A percentile compares a stretch with the other conserved stretches of the same genome.
Evolutionary conservation across 2,329 filamentous ascomycete species (phyloP).

Genomic region (Aspergillus phoenicis): DNA sequence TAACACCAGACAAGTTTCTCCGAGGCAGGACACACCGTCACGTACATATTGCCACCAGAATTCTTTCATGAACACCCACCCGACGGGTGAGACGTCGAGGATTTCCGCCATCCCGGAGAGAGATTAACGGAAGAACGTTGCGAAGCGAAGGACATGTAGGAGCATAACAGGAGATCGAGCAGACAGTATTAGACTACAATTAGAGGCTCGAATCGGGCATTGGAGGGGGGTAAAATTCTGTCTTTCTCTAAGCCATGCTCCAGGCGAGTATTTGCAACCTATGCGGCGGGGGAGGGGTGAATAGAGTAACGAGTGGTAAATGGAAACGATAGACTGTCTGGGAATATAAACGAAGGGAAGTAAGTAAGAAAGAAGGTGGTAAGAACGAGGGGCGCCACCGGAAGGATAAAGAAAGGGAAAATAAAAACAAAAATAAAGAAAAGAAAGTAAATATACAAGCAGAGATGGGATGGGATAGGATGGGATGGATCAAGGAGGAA

Average conservation of each 20-base stretch:
- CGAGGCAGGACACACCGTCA: constrained; percentile 9
- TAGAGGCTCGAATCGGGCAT: background rate
- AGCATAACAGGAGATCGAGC: constrained; percentile 4
- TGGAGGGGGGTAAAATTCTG: background rate
- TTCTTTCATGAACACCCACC: constrained; percentile 39
- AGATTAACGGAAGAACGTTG: constrained; percentile 15
- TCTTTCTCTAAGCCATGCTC: constrained; percentile 2
- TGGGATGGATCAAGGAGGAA: background rate
- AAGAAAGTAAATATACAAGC: constrained; percentile 2
- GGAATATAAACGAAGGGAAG: constrained; percentile 4
- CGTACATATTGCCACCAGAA: constrained; percentile 50
- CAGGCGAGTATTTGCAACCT: background rate
- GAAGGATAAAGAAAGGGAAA: background rate
- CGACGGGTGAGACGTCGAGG: constrained; percentile 32
- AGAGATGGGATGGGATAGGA: background rate
- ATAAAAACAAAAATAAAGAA: background rate
- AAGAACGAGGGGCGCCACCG: background rate
- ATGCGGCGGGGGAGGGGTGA: background rate
- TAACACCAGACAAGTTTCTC: constrained; percentile 11
- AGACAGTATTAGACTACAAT: constrained; percentile 2
- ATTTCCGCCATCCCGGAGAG: constrained; percentile 33
- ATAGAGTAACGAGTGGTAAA: background rate
- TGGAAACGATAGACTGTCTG: background rate
- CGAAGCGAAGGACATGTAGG: constrained; percentile 17
- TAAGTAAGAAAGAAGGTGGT: background rate